phyloP scores from a whole-genome alignment of 768 basidiomycete species.

The Kwoniella dendrophila region DNA sequence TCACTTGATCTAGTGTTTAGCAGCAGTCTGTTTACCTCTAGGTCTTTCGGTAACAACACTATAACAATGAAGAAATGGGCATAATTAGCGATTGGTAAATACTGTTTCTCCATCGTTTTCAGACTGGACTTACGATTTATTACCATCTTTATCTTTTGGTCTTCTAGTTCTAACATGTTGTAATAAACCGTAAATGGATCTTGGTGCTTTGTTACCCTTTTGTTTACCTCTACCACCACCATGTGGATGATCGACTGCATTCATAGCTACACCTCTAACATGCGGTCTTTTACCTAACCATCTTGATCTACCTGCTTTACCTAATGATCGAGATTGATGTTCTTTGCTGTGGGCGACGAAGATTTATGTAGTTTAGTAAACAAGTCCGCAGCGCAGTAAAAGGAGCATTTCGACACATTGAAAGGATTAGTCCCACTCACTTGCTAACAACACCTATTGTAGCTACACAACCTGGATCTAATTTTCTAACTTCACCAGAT shows the following conservation, averaged over 20 bases:
- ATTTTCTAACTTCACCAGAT: conserved; percentile 87
- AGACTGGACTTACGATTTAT: conserved; percentile 60
- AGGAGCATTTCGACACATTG: background rate
- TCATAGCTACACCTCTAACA: conserved; percentile 96
- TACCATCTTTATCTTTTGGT: conserved; percentile 80
- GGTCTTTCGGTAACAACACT: conserved; percentile 54
- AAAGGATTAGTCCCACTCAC: conserved; percentile 39
- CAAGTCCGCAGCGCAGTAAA: background rate
- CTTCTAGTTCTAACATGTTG: conserved; percentile 92
- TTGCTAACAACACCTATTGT: conserved; percentile 93
- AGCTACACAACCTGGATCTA: conserved; percentile 75
- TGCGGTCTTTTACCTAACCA: conserved; percentile 84
- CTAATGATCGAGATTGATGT: conserved; percentile 79
- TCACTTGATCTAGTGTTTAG: conserved; percentile 46
- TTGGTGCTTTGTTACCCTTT: conserved; percentile 92
- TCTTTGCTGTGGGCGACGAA: conserved; percentile 62
- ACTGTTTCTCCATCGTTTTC: background rate
- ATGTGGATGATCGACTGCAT: conserved; percentile 79
- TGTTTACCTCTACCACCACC: conserved; percentile 95
- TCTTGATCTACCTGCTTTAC: conserved; percentile 85
- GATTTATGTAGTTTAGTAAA: too few species aligned
- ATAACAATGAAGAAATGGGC: background rate
- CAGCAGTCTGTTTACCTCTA: conserved; percentile 43
- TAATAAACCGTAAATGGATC: conserved; percentile 88
- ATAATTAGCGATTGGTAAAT: background rate